phyloP scores from a whole-genome alignment of 257 asterid species.

The Forsythia suspensa region DNA sequence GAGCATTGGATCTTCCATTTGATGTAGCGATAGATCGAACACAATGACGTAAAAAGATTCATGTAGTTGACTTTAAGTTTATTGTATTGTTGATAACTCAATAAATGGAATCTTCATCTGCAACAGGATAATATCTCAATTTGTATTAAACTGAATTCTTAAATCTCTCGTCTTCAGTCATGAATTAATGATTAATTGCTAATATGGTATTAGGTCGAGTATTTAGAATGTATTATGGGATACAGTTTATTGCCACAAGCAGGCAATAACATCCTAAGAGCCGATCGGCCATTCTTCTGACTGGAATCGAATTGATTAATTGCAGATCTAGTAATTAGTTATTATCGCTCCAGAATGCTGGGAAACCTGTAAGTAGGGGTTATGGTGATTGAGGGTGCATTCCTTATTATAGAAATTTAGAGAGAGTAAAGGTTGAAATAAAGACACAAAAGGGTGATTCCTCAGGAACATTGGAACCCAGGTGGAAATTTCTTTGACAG shows the following conservation, averaged over 20 bases:
- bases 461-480: neutral
- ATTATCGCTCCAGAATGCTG: neutral
- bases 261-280: neutral
- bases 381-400: neutral
- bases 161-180: neutral
- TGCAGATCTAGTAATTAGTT: too few relatives aligned
- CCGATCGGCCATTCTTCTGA: neutral
- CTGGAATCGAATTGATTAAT: neutral
- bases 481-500: neutral
- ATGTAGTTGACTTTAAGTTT: too few relatives aligned
- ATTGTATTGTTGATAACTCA: too few relatives aligned
- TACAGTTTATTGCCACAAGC: neutral
- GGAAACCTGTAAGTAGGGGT: neutral
- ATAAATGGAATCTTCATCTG: too few relatives aligned
- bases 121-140: too few relatives aligned
- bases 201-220: neutral
- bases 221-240: neutral
- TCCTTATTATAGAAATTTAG: neutral
- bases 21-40: too few relatives aligned
- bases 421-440: neutral
- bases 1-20: too few relatives aligned
- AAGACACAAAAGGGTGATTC: neutral
- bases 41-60: too few relatives aligned
- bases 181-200: neutral
- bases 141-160: too few relatives aligned